Evolutionary conservation across 768 basidiomycete genomes (phyloP).

Genomic region (Mycena epipterygia): DNA sequence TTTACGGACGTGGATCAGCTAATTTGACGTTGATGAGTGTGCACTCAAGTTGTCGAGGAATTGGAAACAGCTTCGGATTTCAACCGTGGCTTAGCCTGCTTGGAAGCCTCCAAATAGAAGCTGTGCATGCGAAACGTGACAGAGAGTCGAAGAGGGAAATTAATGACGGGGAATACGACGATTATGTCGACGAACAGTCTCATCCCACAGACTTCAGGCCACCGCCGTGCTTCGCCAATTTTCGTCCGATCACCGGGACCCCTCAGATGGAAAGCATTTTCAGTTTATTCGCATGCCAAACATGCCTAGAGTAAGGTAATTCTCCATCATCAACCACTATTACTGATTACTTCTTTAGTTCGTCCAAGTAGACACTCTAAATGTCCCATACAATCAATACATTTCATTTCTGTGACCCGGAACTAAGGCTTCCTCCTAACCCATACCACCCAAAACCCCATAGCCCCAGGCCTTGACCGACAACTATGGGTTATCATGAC

Average conservation of each 20-base stretch:
- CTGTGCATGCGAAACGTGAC: background rate
- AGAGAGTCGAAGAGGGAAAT: background rate
- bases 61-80: too few relatives aligned
- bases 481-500: background rate
- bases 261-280: constrained; percentile 1
- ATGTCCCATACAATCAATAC: background rate
- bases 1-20: too few relatives aligned
- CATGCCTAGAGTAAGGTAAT: background rate
- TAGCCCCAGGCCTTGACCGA: constrained; percentile 1
- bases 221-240: background rate
- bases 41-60: too few relatives aligned
- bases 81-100: too few relatives aligned
- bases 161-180: background rate
- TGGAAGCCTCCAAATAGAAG: too few relatives aligned
- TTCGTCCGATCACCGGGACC: too few relatives aligned
- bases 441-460: background rate
- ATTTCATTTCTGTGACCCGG: background rate
- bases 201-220: background rate
- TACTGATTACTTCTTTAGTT: background rate
- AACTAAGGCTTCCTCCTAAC: background rate
- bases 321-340: background rate
- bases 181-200: background rate
- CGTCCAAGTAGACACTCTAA: background rate
- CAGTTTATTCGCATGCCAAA: background rate
- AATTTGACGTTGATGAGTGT: too few relatives aligned